These are phyloP conservation scores for Solanum tarijense DNA, from an alignment of 257 asterid species.

Conservation along the genomic window DNA sequence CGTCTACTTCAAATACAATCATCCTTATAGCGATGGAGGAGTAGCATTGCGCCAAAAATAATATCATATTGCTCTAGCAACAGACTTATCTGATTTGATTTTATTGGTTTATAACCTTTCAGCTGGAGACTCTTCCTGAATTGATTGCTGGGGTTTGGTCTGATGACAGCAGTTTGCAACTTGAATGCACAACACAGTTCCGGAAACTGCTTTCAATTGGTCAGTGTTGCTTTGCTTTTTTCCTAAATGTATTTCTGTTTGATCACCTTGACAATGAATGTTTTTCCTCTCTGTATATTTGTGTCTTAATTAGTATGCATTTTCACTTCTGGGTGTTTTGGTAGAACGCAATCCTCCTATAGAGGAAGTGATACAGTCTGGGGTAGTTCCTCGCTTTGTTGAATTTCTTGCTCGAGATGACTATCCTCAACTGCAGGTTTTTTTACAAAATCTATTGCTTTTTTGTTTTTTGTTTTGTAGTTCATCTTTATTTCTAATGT, in stretches of 20 bases:
- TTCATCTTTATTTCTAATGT: not conserved
- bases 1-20: not conserved
- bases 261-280: not conserved
- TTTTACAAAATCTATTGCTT: not conserved
- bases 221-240: not conserved
- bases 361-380: slow-evolving; percentile 86
- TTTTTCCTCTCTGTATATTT: not conserved
- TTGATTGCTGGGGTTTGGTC: slow-evolving; percentile 78
- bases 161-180: slow-evolving; percentile 48
- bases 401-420: slow-evolving; percentile 83
- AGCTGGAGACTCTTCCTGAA: slow-evolving; percentile 78
- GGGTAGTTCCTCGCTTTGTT: slow-evolving; percentile 82
- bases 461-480: not conserved
- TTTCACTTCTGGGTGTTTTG: not conserved
- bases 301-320: not conserved
- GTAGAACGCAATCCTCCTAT: slow-evolving; percentile 88
- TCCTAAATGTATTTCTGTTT: not conserved
- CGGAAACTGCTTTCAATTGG: slow-evolving; percentile 95
- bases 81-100: not conserved
- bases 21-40: not conserved
- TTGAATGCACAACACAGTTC: slow-evolving; percentile 84
- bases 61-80: not conserved
- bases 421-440: slow-evolving; percentile 81
- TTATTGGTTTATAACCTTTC: slow-evolving; percentile 10
- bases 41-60: not conserved